A percentile compares a stretch with the other conserved stretches of the same genome.
These are phyloP conservation scores for Apiotrichum siamense DNA, from an alignment of 1,284 basidiomycete species.

Conservation along the genomic window DNA sequence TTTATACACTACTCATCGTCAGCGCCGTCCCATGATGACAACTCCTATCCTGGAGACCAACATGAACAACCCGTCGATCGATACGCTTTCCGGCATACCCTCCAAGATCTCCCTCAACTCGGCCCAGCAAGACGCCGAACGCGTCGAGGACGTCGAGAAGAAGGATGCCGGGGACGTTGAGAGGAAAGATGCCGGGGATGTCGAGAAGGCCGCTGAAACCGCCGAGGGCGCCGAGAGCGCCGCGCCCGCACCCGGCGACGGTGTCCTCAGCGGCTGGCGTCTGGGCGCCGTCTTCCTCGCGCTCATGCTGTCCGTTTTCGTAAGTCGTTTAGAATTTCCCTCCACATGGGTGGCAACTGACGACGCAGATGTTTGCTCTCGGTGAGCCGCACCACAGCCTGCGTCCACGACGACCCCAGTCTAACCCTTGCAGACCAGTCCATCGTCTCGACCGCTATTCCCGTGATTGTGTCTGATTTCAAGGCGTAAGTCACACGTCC, in stretches of 20 bases:
- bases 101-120: no score
- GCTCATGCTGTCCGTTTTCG: conserved; percentile 40
- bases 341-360: background rate
- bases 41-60: no score
- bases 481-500: conserved; percentile 28
- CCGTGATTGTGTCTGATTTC: conserved; percentile 50
- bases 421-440: conserved; percentile 29
- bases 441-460: conserved; percentile 48
- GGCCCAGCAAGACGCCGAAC: background rate
- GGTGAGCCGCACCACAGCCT: background rate
- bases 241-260: conserved; percentile 4
- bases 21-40: no score
- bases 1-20: no score
- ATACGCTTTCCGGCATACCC: no score
- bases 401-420: no score
- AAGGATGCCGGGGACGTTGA: background rate
- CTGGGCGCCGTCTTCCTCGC: conserved; percentile 34
- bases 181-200: background rate
- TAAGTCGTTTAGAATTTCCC: conserved; percentile 17
- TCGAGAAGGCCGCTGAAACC: background rate
- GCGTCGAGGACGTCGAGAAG: background rate
- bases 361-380: conserved; percentile 21
- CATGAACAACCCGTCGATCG: no score
- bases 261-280: conserved; percentile 24
- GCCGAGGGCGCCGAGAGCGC: background rate